A percentile compares a stretch with the other conserved stretches of the same genome.
Conservation (phyloP, 805 yeast genomes). For the Torulaspora gathmanii region DNA sequence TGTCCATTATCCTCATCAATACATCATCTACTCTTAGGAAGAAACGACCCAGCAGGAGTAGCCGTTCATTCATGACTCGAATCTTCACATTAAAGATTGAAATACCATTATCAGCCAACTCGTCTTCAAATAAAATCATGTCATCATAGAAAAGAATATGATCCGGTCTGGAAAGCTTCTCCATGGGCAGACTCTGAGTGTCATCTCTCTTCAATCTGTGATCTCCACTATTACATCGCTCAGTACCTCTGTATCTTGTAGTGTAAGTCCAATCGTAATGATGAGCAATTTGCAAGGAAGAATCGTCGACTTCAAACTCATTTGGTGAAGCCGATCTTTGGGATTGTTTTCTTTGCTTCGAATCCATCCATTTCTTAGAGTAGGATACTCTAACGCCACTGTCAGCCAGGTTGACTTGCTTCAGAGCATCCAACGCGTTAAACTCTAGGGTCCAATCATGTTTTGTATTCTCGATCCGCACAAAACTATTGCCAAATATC, state of each 20-base stretch:
- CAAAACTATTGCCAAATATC: constrained; percentile 85
- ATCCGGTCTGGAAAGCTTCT: constrained; percentile 64
- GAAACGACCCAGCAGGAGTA: constrained; percentile 69
- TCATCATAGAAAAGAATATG: constrained; percentile 90
- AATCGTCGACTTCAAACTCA: constrained; percentile 35
- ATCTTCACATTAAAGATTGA: constrained; percentile 71
- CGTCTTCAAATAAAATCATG: constrained; percentile 86
- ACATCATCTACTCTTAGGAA: constrained; percentile 90
- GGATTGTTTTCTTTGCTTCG: constrained; percentile 36
- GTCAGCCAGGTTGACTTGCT: constrained; percentile 47
- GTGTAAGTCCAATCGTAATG: constrained; percentile 98
- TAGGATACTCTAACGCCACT: constrained; percentile 72
- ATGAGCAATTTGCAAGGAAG: constrained; percentile 57
- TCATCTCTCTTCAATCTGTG: constrained; percentile 27
- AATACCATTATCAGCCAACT: constrained; percentile 93
- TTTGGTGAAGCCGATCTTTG: constrained; percentile 20
- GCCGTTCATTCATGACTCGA: constrained; percentile 80
- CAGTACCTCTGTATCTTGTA: constrained; percentile 66
- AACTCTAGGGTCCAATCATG: constrained; percentile 52
- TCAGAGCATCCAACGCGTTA: constrained; percentile 68
- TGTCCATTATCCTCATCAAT: constrained; percentile 74
- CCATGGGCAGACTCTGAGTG: constrained; percentile 55
- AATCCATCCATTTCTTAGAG: constrained; percentile 73
- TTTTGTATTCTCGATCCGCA: constrained; percentile 45
- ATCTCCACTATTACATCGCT: constrained; percentile 10